Percentiles rank a stretch among this genome's conserved stretches.
Evolutionary conservation across 495 filamentous ascomycete genomes (phyloP).

Genomic region (Talaromyces liani): DNA sequence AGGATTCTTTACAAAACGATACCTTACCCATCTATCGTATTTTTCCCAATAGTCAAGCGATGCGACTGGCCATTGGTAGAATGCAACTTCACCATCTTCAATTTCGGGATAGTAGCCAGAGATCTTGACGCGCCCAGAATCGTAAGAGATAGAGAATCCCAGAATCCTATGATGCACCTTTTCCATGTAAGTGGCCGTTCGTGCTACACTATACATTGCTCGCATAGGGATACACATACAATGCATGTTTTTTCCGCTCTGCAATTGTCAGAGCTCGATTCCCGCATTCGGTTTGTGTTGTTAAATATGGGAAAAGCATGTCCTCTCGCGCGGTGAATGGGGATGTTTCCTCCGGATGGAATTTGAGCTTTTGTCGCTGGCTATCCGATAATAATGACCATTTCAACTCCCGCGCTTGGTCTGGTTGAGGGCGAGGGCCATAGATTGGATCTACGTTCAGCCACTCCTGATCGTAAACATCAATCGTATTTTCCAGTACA

Average conservation of each 20-base stretch:
- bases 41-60: neutral
- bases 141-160: constrained; percentile 37
- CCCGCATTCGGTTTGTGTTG: too few relatives aligned
- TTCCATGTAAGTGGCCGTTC: constrained; percentile 19
- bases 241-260: constrained; percentile 19
- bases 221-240: constrained; percentile 33
- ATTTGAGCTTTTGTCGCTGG: too few relatives aligned
- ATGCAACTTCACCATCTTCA: constrained; percentile 11
- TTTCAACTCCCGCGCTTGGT: too few relatives aligned
- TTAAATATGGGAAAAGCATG: too few relatives aligned
- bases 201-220: constrained; percentile 27
- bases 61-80: constrained; percentile 9
- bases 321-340: too few relatives aligned
- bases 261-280: too few relatives aligned
- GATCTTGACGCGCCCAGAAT: constrained; percentile 24
- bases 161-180: constrained; percentile 33
- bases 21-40: neutral
- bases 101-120: constrained; percentile 22
- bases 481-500: neutral
- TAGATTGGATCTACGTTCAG: neutral
- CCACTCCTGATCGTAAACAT: neutral
- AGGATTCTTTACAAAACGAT: neutral
- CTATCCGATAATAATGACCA: neutral
- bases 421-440: constrained; percentile 17
- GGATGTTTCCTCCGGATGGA: too few relatives aligned